A percentile compares a stretch with the other conserved stretches of the same genome.
These are phyloP conservation scores for Trichaptum fuscoviolaceum DNA, from an alignment of 768 basidiomycete species.

Conservation along the genomic window DNA sequence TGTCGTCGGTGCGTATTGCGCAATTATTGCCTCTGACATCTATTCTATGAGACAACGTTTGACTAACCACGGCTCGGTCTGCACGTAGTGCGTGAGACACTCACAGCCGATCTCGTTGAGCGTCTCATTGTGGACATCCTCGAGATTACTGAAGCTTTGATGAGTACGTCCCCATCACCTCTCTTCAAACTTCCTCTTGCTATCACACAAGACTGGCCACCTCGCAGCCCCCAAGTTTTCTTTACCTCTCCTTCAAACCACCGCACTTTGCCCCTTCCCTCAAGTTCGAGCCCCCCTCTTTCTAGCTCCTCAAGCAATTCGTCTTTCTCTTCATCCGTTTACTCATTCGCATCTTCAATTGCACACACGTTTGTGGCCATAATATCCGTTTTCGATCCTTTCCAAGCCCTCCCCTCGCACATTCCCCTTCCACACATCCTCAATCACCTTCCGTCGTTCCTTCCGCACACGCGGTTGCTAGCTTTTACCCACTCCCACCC, in stretches of 20 bases:
- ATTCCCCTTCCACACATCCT: not conserved
- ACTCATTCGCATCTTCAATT: not conserved
- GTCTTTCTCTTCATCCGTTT: not conserved
- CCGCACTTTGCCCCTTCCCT: not conserved
- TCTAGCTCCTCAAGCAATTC: not conserved
- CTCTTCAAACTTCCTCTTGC: not conserved
- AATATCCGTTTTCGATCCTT: not conserved
- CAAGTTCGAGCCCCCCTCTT: not conserved
- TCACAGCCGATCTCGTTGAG: conserved; percentile 48
- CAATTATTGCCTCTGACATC: conserved; percentile 17
- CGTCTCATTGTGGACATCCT: conserved; percentile 47
- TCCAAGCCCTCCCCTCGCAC: not conserved
- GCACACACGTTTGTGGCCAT: not conserved
- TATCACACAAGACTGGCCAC: not conserved
- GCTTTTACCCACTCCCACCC: conserved; percentile 1
- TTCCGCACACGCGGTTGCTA: not conserved
- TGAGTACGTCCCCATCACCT: conserved; percentile 29
- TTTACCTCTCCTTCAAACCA: not conserved
- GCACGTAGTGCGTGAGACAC: conserved; percentile 45
- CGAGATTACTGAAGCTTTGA: conserved; percentile 41
- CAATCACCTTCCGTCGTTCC: not conserved
- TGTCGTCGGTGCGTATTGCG: conserved; percentile 40
- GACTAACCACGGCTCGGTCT: conserved; percentile 4
- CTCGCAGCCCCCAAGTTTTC: not conserved
- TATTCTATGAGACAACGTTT: conserved; percentile 12